Evolutionary conservation across 192 early-diverging fungal genomes (phyloP).

Genomic region (Funneliformis geosporum): DNA sequence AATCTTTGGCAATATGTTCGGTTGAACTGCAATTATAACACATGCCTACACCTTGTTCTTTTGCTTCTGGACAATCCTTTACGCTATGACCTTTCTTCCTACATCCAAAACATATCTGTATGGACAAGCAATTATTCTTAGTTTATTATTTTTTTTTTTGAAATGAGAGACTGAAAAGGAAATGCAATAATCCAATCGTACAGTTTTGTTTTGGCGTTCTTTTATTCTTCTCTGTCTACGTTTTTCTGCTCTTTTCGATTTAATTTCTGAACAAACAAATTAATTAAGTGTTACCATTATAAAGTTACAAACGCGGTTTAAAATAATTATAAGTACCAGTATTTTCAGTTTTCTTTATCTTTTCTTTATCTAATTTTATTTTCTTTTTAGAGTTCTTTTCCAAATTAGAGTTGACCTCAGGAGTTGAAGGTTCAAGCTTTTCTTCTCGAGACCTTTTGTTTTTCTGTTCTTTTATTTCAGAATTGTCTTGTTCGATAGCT

Average conservation of each 20-base stretch:
- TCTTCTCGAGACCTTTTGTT: constrained; percentile 12
- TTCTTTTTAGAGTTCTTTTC: constrained; percentile 22
- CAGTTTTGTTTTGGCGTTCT: not conserved
- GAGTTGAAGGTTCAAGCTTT: not conserved
- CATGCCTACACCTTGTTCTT: constrained; percentile 54
- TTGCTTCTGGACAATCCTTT: constrained; percentile 73
- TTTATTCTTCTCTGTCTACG: constrained; percentile 10
- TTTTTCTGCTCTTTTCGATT: not conserved
- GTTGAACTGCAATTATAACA: constrained; percentile 90
- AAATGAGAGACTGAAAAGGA: not conserved
- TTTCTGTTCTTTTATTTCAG: constrained; percentile 21
- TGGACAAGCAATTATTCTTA: not conserved
- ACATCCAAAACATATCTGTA: constrained; percentile 82
- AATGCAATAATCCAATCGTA: not conserved
- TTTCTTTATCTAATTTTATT: constrained; percentile 20
- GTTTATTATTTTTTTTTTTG: not conserved
- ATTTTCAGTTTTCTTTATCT: not conserved
- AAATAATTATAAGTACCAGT: not conserved
- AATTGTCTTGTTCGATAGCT: constrained; percentile 4
- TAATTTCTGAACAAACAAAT: not conserved
- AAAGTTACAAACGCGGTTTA: not conserved
- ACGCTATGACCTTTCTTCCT: constrained; percentile 82
- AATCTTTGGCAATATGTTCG: constrained; percentile 82
- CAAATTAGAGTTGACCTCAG: not conserved
- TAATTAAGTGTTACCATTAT: not conserved